Evolutionary conservation across 1,284 basidiomycete species (phyloP).

Genomic region (Porodaedalea pini): DNA sequence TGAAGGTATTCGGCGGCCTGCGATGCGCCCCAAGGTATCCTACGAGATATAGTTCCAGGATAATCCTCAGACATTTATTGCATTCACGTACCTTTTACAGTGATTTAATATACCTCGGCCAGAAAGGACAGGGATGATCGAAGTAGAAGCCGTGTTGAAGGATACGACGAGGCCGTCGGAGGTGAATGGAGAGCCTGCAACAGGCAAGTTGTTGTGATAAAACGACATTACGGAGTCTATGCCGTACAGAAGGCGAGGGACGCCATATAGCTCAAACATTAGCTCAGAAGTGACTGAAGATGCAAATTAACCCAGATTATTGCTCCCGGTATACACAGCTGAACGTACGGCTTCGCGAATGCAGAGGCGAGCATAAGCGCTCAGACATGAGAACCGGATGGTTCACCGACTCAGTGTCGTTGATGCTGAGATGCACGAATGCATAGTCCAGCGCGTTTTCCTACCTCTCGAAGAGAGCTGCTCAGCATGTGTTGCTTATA

Average conservation of each 20-base stretch:
- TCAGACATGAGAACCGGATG: conserved; percentile 97
- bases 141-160: conserved; percentile 83
- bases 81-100: conserved; percentile 69
- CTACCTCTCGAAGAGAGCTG: conserved; percentile 44
- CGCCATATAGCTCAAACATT: conserved; percentile 92
- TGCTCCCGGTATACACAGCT: conserved; percentile 5
- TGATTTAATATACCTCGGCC: conserved; percentile 80
- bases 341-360: conserved; percentile 72
- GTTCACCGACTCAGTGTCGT: conserved; percentile 67
- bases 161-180: conserved; percentile 80
- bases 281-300: conserved; percentile 87
- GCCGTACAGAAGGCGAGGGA: conserved; percentile 85
- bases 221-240: conserved; percentile 94
- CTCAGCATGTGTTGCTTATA: background rate
- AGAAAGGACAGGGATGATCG: conserved; percentile 79
- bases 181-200: conserved; percentile 37
- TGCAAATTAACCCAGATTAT: conserved; percentile 20
- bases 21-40: conserved; percentile 91
- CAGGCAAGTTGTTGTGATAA: conserved; percentile 63
- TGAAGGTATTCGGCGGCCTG: conserved; percentile 91
- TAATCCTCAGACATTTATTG: background rate
- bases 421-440: conserved; percentile 81
- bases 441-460: conserved; percentile 94
- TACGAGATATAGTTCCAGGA: conserved; percentile 30
- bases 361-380: conserved; percentile 83